A percentile compares a stretch with the other conserved stretches of the same genome.
phyloP scores from a whole-genome alignment of 306 rosid genomes.

The Citrullus colocynthis region DNA sequence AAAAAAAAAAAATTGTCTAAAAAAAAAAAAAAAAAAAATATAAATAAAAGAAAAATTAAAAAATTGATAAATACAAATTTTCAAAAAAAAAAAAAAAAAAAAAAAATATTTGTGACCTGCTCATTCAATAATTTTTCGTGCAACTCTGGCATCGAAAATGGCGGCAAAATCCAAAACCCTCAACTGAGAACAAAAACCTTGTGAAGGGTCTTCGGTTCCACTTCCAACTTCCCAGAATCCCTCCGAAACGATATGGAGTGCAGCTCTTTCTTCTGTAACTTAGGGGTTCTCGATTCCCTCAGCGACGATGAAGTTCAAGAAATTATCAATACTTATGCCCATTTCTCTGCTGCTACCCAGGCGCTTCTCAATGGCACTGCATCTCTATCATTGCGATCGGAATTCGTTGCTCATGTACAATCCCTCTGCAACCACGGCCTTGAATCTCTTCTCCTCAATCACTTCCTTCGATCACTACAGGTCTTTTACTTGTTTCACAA shows the following conservation, averaged over 20 bases:
- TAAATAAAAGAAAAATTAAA: no score
- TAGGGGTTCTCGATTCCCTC: constrained; percentile 38
- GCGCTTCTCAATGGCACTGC: constrained; percentile 42
- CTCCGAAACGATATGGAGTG: constrained; percentile 18
- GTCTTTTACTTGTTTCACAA: constrained; percentile 10
- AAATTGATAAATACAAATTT: no score
- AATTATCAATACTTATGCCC: constrained; percentile 34
- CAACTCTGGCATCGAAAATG: background rate
- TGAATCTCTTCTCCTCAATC: constrained; percentile 54
- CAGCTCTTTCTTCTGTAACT: constrained; percentile 22
- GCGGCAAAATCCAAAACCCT: background rate
- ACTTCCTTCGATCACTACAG: constrained; percentile 64
- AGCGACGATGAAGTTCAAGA: constrained; percentile 22
- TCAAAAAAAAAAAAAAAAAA: no score
- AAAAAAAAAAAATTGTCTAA: no score
- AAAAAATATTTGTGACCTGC: no score
- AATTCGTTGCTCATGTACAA: constrained; percentile 46
- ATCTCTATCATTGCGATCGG: constrained; percentile 44
- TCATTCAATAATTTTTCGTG: no score
- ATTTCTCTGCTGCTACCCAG: constrained; percentile 45
- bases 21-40: no score
- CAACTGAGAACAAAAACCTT: background rate
- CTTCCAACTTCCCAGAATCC: background rate
- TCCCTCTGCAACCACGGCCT: constrained; percentile 52
- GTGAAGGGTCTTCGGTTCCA: background rate